These are phyloP conservation scores for Biscutella laevigata DNA, from an alignment of 441 rosid genomes.

Conservation along the genomic window DNA sequence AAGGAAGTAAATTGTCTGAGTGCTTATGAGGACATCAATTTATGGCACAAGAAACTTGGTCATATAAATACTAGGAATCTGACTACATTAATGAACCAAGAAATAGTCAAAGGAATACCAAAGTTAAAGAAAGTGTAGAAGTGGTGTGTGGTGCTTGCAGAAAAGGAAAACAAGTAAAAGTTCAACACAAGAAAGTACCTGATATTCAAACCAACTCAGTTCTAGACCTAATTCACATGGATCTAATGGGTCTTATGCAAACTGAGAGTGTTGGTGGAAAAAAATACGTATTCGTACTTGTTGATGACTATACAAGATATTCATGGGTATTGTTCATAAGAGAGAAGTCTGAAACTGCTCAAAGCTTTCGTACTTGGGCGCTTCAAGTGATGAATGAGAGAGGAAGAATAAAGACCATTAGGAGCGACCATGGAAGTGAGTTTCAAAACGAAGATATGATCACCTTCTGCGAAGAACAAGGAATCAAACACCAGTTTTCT, in stretches of 20 bases:
- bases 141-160: too few relatives aligned
- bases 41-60: too few relatives aligned
- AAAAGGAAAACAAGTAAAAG: too few relatives aligned
- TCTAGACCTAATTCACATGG: not conserved
- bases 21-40: too few relatives aligned
- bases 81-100: too few relatives aligned
- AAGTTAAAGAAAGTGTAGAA: too few relatives aligned
- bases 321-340: not conserved
- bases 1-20: too few relatives aligned
- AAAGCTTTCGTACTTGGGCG: not conserved
- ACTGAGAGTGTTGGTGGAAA: not conserved
- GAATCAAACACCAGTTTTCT: not conserved
- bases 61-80: too few relatives aligned
- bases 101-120: too few relatives aligned
- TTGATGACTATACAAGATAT: not conserved
- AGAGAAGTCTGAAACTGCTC: not conserved
- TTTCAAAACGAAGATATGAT: not conserved
- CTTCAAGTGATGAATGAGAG: not conserved
- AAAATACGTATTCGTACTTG: not conserved
- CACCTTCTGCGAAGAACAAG: not conserved
- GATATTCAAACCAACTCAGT: too few relatives aligned
- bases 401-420: not conserved
- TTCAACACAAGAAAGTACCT: too few relatives aligned
- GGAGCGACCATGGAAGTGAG: not conserved
- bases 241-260: not conserved